Base-by-base conservation (phyloP, 306 rosid genomes). In the Castanopsis chinensis region DNA sequence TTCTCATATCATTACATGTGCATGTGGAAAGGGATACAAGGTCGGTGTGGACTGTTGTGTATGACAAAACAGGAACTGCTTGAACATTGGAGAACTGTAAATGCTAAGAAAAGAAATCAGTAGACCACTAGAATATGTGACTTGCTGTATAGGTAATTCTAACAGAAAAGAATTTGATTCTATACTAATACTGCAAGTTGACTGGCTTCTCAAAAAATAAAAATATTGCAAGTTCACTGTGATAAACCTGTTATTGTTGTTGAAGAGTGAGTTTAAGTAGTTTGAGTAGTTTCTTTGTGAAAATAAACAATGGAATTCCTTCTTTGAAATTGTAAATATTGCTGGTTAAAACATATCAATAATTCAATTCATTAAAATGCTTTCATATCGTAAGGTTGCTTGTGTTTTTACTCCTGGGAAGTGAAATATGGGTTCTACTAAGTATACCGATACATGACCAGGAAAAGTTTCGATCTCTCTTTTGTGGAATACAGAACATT, bases 1-100 rank as follows among this genome's bases (percentile, higher is more conserved):
- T 72, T 80, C 84, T 84, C 93, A 79, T 25, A 88, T 87, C 81
- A 63, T 92, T 55, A 87, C 85, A 80, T 94, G 99, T 84, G 82
- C 91, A 81, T 94, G 99, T 55, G 97, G 97, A 69, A 85, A 84
- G 88, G 90, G 88, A 78, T 92, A 82, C 86, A 80, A 79, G 69
- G 89, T 91, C 67, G 86, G 88, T 28, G 79, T 89, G 63, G 88
- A 69, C 71, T 65, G 27, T 53, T 75, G 79, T 82, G 64, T 69
- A 57, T 72, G 64, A 84, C 76, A 32, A n/a, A n/a, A 85, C 75
- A 69, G 67, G 79, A 60, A 1, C 0, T 20, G 53, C 78, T 20
- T 78, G 72, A 72, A 35, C 5, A 53, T 37, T 14, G 55, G 58
- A 37, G 41, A 70, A 59, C 43, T 67, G 2, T 17, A n/a, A n/a